Conservation (phyloP, 805 yeast genomes). For the Starmerella apis region DNA sequence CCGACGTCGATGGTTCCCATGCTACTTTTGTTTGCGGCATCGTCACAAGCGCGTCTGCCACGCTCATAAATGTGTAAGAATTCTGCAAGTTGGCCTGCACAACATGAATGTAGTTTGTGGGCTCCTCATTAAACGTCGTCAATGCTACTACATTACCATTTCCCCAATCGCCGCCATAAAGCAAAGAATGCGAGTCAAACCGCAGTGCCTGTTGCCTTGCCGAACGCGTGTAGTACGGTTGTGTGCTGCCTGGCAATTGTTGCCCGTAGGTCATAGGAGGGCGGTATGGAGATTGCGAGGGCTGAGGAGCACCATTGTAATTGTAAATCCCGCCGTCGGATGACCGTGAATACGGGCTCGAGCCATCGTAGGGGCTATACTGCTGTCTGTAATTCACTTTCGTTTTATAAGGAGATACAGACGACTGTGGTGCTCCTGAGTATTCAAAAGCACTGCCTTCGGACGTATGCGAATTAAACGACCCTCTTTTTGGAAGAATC, state of each 20-base stretch:
- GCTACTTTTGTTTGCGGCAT: slow-evolving; percentile 62
- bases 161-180: slow-evolving; percentile 47
- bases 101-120: slow-evolving; percentile 47
- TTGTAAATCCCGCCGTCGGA: slow-evolving; percentile 1
- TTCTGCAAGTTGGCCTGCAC: slow-evolving; percentile 21
- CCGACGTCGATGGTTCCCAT: slow-evolving; percentile 46
- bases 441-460: slow-evolving; percentile 3
- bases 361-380: slow-evolving; percentile 6
- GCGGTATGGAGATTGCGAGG: slow-evolving; percentile 2
- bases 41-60: slow-evolving; percentile 45
- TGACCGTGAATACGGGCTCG: slow-evolving; percentile 6
- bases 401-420: neutral
- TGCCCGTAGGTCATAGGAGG: neutral
- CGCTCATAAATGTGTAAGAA: slow-evolving; percentile 16
- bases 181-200: slow-evolving; percentile 40
- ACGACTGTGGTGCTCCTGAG: neutral
- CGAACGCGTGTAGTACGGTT: neutral
- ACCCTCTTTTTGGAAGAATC: slow-evolving; percentile 4
- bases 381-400: neutral
- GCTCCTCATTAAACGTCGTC: slow-evolving; percentile 74
- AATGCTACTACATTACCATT: slow-evolving; percentile 45
- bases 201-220: slow-evolving; percentile 9
- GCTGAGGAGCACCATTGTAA: neutral
- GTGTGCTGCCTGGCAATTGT: neutral
- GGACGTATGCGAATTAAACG: neutral